Evolutionary conservation across 768 basidiomycete genomes (phyloP), one percentile per base, ranked within the genome.

Genomic region (Pulveroboletus sp.): DNA sequence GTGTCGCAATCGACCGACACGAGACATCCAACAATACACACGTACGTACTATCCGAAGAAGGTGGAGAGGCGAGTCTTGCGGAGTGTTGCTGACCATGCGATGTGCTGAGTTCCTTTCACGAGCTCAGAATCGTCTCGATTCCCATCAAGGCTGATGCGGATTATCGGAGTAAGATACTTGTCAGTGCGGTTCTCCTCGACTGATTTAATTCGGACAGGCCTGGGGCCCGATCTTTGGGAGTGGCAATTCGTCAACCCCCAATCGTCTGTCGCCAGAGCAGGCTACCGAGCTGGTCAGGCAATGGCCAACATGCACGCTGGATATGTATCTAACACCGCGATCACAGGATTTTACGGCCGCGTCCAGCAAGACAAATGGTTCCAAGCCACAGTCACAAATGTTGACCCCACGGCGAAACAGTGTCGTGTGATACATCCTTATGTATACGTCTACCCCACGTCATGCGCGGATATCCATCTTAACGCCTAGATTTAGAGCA

Each of bases 391-490:
- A 0, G 83, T 89, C 13, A 88, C 86, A 0, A 89, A 91, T 50
- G 75, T 91, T 36, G 81, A 83, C 44, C 87, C 88, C 0, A 88
- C 80, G 2, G 89, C 86, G 5, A 91, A 89, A 61, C 89, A 90
- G 57, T 76, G 77, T 53, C 74, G 73, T 36, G 82, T 90, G 13
- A 69, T 91, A 9, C 76, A 88, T 58, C 84, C 87, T 8, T 74
- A 73, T 47, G 85, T 86, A 65, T 85, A 65, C 47, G 79, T 57
- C 43, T n/a, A 15, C 40, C 8, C 15, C 32, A 17, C 18, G 13
- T 37, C 7, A 21, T 6, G 9, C 37, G 24, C 1, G n/a, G 6
- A 8, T 9, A 38, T 48, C 31, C 21, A 13, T 39, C 14, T 24
- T 51, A 17, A 50, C 14, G 9, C 17, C 5, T 18, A 4, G 32